phyloP scores from a whole-genome alignment of 106 monocot species.

The Triglochin maritima region DNA sequence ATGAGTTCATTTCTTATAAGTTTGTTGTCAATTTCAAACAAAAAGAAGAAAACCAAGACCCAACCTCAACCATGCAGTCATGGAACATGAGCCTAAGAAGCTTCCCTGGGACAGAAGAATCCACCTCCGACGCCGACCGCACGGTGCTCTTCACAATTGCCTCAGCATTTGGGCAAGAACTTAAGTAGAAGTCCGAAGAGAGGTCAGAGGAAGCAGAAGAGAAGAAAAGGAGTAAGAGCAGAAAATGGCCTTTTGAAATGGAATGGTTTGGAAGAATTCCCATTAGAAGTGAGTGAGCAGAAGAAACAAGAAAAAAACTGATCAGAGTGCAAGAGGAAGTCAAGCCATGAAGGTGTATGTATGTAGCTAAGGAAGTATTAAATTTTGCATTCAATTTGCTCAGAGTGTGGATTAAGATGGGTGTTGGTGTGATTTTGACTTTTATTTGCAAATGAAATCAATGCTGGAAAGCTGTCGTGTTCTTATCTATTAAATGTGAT shows the following conservation, averaged over 20 bases:
- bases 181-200: conserved; percentile 43
- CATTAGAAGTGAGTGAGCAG: background rate
- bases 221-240: background rate
- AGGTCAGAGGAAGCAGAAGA: conserved; percentile 21
- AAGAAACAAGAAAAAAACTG: background rate
- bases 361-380: conserved; percentile 1
- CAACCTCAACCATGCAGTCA: conserved; percentile 87
- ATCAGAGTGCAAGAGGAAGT: background rate
- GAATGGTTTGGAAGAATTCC: background rate
- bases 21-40: background rate
- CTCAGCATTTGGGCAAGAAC: conserved; percentile 64
- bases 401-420: background rate
- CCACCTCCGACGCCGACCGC: conserved; percentile 31
- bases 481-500: no score
- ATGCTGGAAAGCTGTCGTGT: no score
- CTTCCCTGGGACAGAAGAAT: conserved; percentile 60
- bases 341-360: background rate
- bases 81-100: conserved; percentile 81
- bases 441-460: no score
- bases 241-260: background rate
- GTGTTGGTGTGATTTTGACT: background rate
- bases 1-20: background rate
- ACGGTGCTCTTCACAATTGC: conserved; percentile 37
- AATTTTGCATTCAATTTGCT: conserved; percentile 1
- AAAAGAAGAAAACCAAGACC: background rate